phyloP scores from a whole-genome alignment of 164 flowering plant genomes.

The Vitis vinifera region DNA sequence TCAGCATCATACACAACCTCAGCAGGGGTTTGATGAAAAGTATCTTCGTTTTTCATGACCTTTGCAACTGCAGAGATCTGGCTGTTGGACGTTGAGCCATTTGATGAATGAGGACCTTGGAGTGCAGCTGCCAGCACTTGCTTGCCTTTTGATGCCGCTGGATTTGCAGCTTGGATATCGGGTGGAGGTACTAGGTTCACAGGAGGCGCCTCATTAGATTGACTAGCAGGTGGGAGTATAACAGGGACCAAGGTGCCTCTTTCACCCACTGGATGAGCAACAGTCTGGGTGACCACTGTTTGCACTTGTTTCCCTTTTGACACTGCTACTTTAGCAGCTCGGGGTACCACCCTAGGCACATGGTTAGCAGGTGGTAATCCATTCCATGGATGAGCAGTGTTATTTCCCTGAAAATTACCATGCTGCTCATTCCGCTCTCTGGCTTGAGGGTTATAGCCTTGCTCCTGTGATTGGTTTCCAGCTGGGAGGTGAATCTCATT shows the following conservation, averaged over 20 bases:
- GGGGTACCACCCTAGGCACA: slow-evolving; percentile 2
- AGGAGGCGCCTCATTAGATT: slow-evolving; percentile 22
- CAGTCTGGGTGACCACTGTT: slow-evolving; percentile 13
- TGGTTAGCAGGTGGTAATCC: slow-evolving; percentile 8
- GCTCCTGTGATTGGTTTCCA: slow-evolving; percentile 22
- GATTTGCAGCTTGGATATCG: slow-evolving; percentile 20
- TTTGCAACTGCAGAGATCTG: slow-evolving; percentile 4
- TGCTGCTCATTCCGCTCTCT: slow-evolving; percentile 19
- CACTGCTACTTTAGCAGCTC: slow-evolving; percentile 8
- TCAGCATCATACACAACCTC: slow-evolving; percentile 12
- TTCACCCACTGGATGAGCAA: slow-evolving; percentile 13
- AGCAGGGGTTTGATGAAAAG: slow-evolving; percentile 5
- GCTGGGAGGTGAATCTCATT: slow-evolving; percentile 39
- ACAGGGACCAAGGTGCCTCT: slow-evolving; percentile 45
- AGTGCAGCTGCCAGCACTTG: background rate
- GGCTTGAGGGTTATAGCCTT: slow-evolving; percentile 13
- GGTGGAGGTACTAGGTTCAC: slow-evolving; percentile 10
- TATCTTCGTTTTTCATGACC: slow-evolving; percentile 8
- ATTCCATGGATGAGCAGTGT: slow-evolving; percentile 9
- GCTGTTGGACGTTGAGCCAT: slow-evolving; percentile 8
- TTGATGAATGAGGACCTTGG: slow-evolving; percentile 12
- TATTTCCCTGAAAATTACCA: slow-evolving; percentile 15
- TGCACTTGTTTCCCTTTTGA: slow-evolving; percentile 21
- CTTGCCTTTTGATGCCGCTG: slow-evolving; percentile 21
- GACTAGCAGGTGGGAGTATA: slow-evolving; percentile 27